Evolutionary conservation across 208 protist species (phyloP).

Genomic region (Leishmania martiniquensis): DNA sequence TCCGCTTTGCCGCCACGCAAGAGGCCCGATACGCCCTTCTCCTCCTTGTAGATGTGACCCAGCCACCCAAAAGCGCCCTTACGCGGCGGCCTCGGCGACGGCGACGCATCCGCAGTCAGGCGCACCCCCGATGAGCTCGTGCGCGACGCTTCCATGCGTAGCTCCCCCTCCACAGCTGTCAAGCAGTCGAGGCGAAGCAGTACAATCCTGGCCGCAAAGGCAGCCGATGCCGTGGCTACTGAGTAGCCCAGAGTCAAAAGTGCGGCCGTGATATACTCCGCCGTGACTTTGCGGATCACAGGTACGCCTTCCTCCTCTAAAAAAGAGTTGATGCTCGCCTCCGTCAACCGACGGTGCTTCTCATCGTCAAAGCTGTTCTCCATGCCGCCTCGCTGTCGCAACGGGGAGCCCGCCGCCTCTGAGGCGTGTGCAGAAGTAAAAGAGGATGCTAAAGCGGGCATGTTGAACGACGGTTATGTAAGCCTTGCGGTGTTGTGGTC

Average conservation of each 20-base stretch:
- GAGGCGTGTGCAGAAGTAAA: not conserved
- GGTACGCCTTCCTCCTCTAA: constrained; percentile 29
- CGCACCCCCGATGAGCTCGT: not conserved
- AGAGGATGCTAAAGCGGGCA: not conserved
- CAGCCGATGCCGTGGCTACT: constrained; percentile 10
- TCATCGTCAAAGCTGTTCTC: constrained; percentile 1
- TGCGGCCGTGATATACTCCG: constrained; percentile 12
- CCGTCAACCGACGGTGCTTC: not conserved
- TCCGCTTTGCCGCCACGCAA: constrained; percentile 32
- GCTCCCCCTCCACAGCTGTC: constrained; percentile 21
- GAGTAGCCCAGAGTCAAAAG: constrained; percentile 17
- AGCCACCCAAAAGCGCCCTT: constrained; percentile 10
- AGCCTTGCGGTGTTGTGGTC: not conserved
- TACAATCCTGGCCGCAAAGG: constrained; percentile 13
- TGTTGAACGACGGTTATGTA: not conserved
- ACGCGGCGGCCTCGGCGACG: not conserved
- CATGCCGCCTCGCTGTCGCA: not conserved
- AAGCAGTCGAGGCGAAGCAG: constrained; percentile 26
- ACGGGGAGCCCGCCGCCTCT: not conserved
- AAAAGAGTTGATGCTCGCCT: constrained; percentile 26
- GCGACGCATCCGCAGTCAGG: not conserved
- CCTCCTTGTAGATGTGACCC: constrained; percentile 20
- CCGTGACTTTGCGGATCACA: not conserved
- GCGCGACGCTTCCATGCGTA: constrained; percentile 4
- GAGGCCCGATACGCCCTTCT: constrained; percentile 1